Evolutionary conservation across 345 rosid species (phyloP), one percentile per base, ranked within the genome.

Genomic region (Salix dunnii): DNA sequence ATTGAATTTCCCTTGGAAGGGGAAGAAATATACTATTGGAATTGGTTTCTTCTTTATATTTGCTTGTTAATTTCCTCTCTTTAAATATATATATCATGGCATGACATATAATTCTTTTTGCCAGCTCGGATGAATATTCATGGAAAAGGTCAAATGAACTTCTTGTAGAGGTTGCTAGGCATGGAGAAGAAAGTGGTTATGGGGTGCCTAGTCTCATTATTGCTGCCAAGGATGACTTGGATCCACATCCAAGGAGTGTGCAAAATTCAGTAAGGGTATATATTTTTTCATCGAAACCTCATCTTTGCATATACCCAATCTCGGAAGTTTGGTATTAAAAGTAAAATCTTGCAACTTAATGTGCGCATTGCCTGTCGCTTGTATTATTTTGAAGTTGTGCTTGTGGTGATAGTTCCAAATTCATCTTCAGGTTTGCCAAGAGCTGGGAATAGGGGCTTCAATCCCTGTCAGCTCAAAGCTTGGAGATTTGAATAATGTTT

Each of bases 151-250:
- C 94, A 60, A 88, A 85, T 68, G 94, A 93, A 77, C 77, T 91
- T 76, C 86, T 93, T 48, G 72, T 86, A 81, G 96, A 89, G 78
- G 83, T 90, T 58, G 90, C 93, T 36, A 89, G 90, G 82, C 86
- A 72, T 64, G 93, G 94, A 69, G 96, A 93, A 86, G 88, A 83
- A 66, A 90, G 85, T 40, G 89, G 91, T 28, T 74, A 83, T 75
- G 90, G 88, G 43, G 82, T 85, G 69, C 97, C 97, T 27, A 88
- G 96, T 77, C 88, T 91, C 31, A 89, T 93, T 42, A 80, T 93
- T 69, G 94, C 96, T 14, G 91, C 96, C 6, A 93, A 93, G 80
- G 91, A 88, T 84, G 97, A 89, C 83, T 76, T 91, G 81, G 88
- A 86, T 76, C 83, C 95, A 62, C 82, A 81, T 86, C 87, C 86